A percentile compares a stretch with the other conserved stretches of the same genome.
Conservation (phyloP, 2,329 filamentous ascomycete species). For the Diaporthe longicolla region DNA sequence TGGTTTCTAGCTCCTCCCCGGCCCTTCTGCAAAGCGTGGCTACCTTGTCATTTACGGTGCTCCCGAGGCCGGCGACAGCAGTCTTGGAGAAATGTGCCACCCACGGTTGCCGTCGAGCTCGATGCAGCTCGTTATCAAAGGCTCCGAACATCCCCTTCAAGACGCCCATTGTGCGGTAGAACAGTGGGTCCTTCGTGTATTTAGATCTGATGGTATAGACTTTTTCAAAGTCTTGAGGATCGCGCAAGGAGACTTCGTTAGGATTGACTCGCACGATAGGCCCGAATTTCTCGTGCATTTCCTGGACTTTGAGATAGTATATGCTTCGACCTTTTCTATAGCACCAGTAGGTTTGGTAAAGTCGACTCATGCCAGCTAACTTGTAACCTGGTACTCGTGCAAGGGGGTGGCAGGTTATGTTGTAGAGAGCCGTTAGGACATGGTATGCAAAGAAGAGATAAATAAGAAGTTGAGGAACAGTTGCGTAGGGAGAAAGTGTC, state of each 20-base stretch:
- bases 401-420: constrained; percentile 1
- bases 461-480: not conserved
- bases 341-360: constrained; percentile 7
- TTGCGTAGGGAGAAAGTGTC: not conserved
- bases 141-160: constrained; percentile 6
- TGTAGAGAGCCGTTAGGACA: not conserved
- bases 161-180: constrained; percentile 11
- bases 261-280: constrained; percentile 7
- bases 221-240: constrained; percentile 3
- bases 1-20: not conserved
- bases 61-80: constrained; percentile 2
- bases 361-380: constrained; percentile 1
- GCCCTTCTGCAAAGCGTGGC: not conserved
- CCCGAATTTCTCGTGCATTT: not conserved
- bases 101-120: constrained; percentile 9
- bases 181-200: not conserved
- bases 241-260: constrained; percentile 6
- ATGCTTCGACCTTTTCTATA: constrained; percentile 7
- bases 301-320: constrained; percentile 7
- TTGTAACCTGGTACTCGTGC: constrained; percentile 6
- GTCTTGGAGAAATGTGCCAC: constrained; percentile 7
- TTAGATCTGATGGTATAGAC: constrained; percentile 7
- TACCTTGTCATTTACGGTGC: not conserved
- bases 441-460: not conserved
- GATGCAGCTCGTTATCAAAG: constrained; percentile 7